phyloP scores from a whole-genome alignment of 179 eudicot genomes.

The Beta macrorhiza region DNA sequence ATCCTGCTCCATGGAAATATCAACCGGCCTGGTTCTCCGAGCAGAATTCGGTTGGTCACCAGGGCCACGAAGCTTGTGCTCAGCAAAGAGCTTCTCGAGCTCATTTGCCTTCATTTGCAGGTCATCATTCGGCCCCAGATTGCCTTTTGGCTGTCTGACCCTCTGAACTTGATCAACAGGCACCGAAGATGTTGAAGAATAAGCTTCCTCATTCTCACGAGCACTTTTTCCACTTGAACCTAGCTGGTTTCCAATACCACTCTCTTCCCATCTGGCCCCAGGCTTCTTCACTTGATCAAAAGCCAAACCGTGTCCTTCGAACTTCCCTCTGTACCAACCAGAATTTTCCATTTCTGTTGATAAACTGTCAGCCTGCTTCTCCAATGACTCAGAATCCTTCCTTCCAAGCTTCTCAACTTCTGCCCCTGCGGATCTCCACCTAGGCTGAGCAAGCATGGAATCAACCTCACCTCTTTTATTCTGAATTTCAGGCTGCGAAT shows the following conservation, averaged over 20 bases:
- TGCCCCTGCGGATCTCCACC: conserved; percentile 29
- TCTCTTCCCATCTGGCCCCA: conserved; percentile 42
- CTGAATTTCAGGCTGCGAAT: conserved; percentile 39
- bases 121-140: conserved; percentile 77
- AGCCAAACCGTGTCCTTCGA: conserved; percentile 47
- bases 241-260: conserved; percentile 35
- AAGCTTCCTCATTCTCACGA: conserved; percentile 32
- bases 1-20: conserved; percentile 41
- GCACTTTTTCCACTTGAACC: conserved; percentile 39
- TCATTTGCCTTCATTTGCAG: conserved; percentile 87
- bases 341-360: conserved; percentile 41
- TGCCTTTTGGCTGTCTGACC: conserved; percentile 68
- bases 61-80: conserved; percentile 73
- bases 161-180: conserved; percentile 63
- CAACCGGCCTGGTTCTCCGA: conserved; percentile 54
- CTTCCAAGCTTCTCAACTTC: conserved; percentile 40
- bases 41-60: conserved; percentile 60
- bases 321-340: conserved; percentile 43
- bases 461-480: conserved; percentile 41
- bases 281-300: conserved; percentile 48
- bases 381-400: conserved; percentile 38
- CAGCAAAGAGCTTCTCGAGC: conserved; percentile 94
- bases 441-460: conserved; percentile 39
- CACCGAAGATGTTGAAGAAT: conserved; percentile 37
- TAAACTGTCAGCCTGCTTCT: conserved; percentile 39